Conservation (phyloP, 1,139 yeast genomes). For the Candida sp. region DNA sequence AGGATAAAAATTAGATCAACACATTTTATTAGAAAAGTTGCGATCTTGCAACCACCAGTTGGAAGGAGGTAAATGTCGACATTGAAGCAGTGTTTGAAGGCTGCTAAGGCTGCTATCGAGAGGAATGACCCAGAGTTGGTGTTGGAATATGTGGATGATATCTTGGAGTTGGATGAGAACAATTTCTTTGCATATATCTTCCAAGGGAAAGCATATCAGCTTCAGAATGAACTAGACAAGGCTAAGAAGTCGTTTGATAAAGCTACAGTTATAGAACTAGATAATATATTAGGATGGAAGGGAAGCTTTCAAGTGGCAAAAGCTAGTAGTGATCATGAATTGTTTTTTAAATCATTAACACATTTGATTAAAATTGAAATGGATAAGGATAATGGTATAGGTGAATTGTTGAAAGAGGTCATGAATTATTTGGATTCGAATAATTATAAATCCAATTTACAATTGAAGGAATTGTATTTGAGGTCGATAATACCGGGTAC, state of each 20-base stretch:
- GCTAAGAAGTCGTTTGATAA: constrained; percentile 49
- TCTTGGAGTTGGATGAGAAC: constrained; percentile 49
- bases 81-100: constrained; percentile 49
- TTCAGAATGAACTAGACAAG: constrained; percentile 31
- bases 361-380: constrained; percentile 15
- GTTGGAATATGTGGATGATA: constrained; percentile 48
- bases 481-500: constrained; percentile 62
- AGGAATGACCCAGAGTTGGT: constrained; percentile 60
- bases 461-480: constrained; percentile 45
- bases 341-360: constrained; percentile 46
- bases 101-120: constrained; percentile 57
- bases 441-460: constrained; percentile 24
- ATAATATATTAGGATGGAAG: constrained; percentile 72
- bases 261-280: constrained; percentile 57
- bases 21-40: neutral
- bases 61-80: constrained; percentile 12
- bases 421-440: constrained; percentile 39
- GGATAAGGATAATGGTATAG: constrained; percentile 34
- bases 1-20: neutral
- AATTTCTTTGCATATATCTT: constrained; percentile 67
- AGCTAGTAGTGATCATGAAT: constrained; percentile 31
- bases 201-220: constrained; percentile 56
- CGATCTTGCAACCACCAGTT: neutral
- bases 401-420: constrained; percentile 48
- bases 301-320: constrained; percentile 55